A percentile compares a stretch with the other conserved stretches of the same genome.
Conservation (phyloP, 2,329 filamentous ascomycete genomes). For the Talaromyces islandicus region DNA sequence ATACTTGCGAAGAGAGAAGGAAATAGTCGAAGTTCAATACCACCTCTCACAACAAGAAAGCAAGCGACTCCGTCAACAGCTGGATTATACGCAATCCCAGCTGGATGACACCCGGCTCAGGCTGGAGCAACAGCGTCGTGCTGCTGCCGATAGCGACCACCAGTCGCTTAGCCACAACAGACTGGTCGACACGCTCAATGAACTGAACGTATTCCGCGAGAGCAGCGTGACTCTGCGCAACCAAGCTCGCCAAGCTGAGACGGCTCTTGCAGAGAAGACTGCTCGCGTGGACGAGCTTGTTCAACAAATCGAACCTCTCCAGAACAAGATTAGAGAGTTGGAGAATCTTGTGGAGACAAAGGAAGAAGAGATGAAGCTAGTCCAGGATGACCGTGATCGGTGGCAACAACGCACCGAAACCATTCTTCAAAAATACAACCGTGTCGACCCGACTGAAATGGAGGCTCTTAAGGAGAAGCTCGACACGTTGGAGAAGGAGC, state of each 20-base stretch:
- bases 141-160: slow-evolving; percentile 66
- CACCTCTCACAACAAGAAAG: slow-evolving; percentile 83
- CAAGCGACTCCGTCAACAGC: slow-evolving; percentile 82
- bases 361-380: slow-evolving; percentile 79
- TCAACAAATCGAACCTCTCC: slow-evolving; percentile 71
- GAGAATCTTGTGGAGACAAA: slow-evolving; percentile 75
- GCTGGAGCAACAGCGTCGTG: slow-evolving; percentile 79
- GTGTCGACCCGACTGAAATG: slow-evolving; percentile 87
- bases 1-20: slow-evolving; percentile 90
- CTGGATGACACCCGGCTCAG: slow-evolving; percentile 85
- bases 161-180: slow-evolving; percentile 77
- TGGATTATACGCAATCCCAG: slow-evolving; percentile 79
- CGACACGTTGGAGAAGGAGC: slow-evolving; percentile 58
- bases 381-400: slow-evolving; percentile 85
- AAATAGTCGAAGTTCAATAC: slow-evolving; percentile 94
- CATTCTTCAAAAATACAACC: slow-evolving; percentile 92
- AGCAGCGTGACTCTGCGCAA: slow-evolving; percentile 87
- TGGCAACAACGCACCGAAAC: slow-evolving; percentile 96
- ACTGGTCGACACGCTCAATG: slow-evolving; percentile 88
- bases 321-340: slow-evolving; percentile 72
- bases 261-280: slow-evolving; percentile 68
- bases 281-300: slow-evolving; percentile 69
- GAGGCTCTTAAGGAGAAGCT: slow-evolving; percentile 81
- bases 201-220: slow-evolving; percentile 92
- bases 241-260: slow-evolving; percentile 73